phyloP scores from a whole-genome alignment of 345 rosid species.

The Salix viminalis region DNA sequence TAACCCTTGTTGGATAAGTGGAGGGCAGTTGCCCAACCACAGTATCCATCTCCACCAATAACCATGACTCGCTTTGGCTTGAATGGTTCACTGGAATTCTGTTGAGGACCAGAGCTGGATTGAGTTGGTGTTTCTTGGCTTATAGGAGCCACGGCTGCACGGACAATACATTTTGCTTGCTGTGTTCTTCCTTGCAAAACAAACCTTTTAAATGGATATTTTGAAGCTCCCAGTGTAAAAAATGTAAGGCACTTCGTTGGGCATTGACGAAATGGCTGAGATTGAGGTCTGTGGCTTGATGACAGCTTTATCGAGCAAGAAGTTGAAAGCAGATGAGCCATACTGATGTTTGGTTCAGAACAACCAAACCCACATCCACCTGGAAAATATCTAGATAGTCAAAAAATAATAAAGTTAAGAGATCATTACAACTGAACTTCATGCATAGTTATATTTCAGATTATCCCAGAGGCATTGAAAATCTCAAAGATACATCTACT shows the following conservation, averaged over 20 bases:
- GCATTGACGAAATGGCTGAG: conserved; percentile 23
- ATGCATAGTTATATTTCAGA: neutral
- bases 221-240: conserved; percentile 33
- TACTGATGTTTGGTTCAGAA: conserved; percentile 23
- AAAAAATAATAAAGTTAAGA: neutral
- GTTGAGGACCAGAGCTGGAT: conserved; percentile 31
- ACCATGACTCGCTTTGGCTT: conserved; percentile 76
- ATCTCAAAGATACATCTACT: neutral
- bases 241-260: conserved; percentile 25
- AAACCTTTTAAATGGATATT: conserved; percentile 28
- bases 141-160: conserved; percentile 43
- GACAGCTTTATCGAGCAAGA: conserved; percentile 51
- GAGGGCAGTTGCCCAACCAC: conserved; percentile 98
- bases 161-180: conserved; percentile 27
- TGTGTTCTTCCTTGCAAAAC: conserved; percentile 28
- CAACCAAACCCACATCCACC: conserved; percentile 36
- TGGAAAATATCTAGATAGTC: conserved; percentile 23
- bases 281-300: conserved; percentile 27
- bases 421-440: neutral
- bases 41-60: conserved; percentile 97
- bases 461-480: no score
- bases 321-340: conserved; percentile 67
- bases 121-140: conserved; percentile 55
- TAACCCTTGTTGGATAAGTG: conserved; percentile 82
- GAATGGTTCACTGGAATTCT: conserved; percentile 33